Evolutionary conservation across 768 basidiomycete genomes (phyloP).

Genomic region (Amanita muscaria): DNA sequence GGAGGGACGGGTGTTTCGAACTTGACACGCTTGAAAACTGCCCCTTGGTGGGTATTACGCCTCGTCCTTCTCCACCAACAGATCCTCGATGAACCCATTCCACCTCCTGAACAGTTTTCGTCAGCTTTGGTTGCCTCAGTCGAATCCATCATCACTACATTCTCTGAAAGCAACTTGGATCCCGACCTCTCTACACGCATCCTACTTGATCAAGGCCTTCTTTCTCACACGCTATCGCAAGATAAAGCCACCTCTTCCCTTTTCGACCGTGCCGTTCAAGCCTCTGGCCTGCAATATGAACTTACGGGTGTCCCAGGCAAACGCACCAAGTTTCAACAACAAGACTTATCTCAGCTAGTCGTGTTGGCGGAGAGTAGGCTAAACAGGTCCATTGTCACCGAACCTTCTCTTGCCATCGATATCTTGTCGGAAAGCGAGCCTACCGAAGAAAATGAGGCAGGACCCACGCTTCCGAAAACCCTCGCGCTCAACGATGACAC

Average conservation of each 20-base stretch:
- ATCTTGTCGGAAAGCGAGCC: slow-evolving; percentile 13
- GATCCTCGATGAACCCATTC: slow-evolving; percentile 76
- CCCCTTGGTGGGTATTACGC: slow-evolving; percentile 82
- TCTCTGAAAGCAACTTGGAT: slow-evolving; percentile 27
- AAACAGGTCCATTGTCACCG: too few species aligned
- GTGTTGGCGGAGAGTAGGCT: slow-evolving; percentile 83
- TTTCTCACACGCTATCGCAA: slow-evolving; percentile 67
- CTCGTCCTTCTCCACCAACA: slow-evolving; percentile 64
- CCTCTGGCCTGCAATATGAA: slow-evolving; percentile 78
- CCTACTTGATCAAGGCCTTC: slow-evolving; percentile 66
- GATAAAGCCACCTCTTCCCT: slow-evolving; percentile 71
- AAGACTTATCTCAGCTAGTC: slow-evolving; percentile 81
- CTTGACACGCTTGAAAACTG: slow-evolving; percentile 40
- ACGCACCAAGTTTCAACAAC: slow-evolving; percentile 88
- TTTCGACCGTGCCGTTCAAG: slow-evolving; percentile 71
- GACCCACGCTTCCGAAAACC: slow-evolving; percentile 56
- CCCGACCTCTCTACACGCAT: slow-evolving; percentile 62
- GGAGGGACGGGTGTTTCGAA: neutral
- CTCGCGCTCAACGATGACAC: slow-evolving; percentile 91
- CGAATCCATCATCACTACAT: slow-evolving; percentile 22
- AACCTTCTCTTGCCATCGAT: too few species aligned
- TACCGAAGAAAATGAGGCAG: slow-evolving; percentile 5
- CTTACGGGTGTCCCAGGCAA: slow-evolving; percentile 90
- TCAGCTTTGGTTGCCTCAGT: slow-evolving; percentile 31
- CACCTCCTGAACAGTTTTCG: slow-evolving; percentile 34